Evolutionary conservation across 2,329 filamentous ascomycete species (phyloP).

Genomic region (Aspergillus neotritici): DNA sequence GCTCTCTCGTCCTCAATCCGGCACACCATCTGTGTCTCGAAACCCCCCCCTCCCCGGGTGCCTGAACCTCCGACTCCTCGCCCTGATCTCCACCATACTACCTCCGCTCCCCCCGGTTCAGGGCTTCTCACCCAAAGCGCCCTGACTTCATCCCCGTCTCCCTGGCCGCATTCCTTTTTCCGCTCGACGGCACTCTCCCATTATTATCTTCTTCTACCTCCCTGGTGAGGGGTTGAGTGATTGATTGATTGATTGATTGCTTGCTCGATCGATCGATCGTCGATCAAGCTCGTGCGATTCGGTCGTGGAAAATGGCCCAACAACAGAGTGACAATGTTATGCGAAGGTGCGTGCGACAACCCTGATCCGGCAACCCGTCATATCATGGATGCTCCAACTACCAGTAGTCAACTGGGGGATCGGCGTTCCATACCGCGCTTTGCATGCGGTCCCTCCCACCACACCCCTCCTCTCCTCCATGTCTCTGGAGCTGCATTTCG

Average conservation of each 20-base stretch:
- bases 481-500: not conserved
- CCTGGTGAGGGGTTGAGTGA: not conserved
- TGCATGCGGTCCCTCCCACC: no score
- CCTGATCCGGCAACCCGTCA: not conserved
- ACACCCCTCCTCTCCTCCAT: not conserved
- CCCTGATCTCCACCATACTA: slow-evolving; percentile 3
- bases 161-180: slow-evolving; percentile 2
- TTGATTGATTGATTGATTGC: not conserved
- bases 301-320: slow-evolving; percentile 31
- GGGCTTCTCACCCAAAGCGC: not conserved
- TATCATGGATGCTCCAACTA: no score
- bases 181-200: not conserved
- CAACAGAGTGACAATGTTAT: slow-evolving; percentile 40
- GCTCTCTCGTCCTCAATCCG: slow-evolving; percentile 1
- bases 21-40: not conserved
- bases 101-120: not conserved
- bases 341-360: slow-evolving; percentile 50
- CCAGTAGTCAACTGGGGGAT: no score
- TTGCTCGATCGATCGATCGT: not conserved
- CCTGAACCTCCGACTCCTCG: slow-evolving; percentile 1
- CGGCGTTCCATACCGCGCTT: no score
- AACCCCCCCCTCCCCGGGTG: no score
- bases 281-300: slow-evolving; percentile 8
- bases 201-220: not conserved
- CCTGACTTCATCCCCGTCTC: not conserved